Percentiles rank a stretch among this genome's conserved stretches.
These are phyloP conservation scores for Amphirosellinia nigrospora DNA, from an alignment of 495 filamentous ascomycete genomes.

Conservation along the genomic window DNA sequence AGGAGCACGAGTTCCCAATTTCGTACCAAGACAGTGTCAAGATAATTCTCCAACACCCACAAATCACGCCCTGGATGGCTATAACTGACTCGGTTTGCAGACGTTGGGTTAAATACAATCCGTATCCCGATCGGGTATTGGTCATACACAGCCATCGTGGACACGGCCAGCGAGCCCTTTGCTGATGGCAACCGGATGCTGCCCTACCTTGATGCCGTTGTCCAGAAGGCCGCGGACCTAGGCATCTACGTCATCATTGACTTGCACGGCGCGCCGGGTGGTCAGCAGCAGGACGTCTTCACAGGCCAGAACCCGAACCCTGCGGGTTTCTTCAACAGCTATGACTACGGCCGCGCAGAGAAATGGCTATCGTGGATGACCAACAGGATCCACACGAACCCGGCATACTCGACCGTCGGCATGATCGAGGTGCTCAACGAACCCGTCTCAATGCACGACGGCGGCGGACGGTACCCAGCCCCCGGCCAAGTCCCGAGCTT, in stretches of 20 bases:
- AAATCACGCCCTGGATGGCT: background rate
- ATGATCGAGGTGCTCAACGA: conserved; percentile 67
- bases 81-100: conserved; percentile 18
- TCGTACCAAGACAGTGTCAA: background rate
- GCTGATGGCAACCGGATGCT: conserved; percentile 56
- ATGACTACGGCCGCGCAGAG: conserved; percentile 61
- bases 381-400: conserved; percentile 54
- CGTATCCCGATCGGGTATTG: conserved; percentile 68
- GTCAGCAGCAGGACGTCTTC: conserved; percentile 57
- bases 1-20: background rate
- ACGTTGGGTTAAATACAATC: conserved; percentile 64
- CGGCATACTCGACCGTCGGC: conserved; percentile 62
- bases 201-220: conserved; percentile 56
- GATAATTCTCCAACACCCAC: background rate
- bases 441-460: conserved; percentile 45
- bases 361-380: conserved; percentile 64
- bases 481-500: conserved; percentile 33
- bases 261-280: conserved; percentile 64
- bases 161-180: conserved; percentile 59
- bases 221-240: conserved; percentile 58
- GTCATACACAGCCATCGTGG: conserved; percentile 62
- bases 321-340: conserved; percentile 60
- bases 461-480: conserved; percentile 27
- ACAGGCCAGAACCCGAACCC: conserved; percentile 57
- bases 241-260: conserved; percentile 68